A percentile compares a stretch with the other conserved stretches of the same genome.
These are phyloP conservation scores for Botryobasidium botryosum DNA, from an alignment of 768 basidiomycete genomes.

Conservation along the genomic window DNA sequence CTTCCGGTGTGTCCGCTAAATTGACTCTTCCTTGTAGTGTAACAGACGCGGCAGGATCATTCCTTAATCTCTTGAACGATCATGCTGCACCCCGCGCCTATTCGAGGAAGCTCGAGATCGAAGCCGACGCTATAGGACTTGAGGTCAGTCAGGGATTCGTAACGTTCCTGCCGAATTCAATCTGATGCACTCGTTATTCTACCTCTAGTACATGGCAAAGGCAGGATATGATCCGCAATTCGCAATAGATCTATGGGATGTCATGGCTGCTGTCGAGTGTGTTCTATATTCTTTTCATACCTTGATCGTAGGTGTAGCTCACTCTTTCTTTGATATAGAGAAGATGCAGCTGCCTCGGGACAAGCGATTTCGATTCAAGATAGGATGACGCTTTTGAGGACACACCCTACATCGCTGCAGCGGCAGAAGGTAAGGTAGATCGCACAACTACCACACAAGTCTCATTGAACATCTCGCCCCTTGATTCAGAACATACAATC, in stretches of 20 bases:
- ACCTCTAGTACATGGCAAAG: conserved; percentile 23
- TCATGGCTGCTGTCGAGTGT: conserved; percentile 25
- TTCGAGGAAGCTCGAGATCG: conserved; percentile 27
- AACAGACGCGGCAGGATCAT: conserved; percentile 23
- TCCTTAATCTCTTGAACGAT: conserved; percentile 25
- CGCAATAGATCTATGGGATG: conserved; percentile 25
- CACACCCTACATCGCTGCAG: conserved; percentile 26
- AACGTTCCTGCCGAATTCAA: too few relatives aligned
- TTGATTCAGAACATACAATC: conserved; percentile 9
- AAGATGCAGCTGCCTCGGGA: conserved; percentile 19
- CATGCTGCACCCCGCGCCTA: conserved; percentile 25
- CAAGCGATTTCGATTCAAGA: conserved; percentile 19
- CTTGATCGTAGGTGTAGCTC: neutral
- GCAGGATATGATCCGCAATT: conserved; percentile 28
- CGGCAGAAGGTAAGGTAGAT: conserved; percentile 17
- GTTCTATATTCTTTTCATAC: neutral
- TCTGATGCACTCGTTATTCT: too few relatives aligned
- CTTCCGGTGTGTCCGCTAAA: neutral
- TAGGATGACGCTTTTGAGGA: conserved; percentile 22
- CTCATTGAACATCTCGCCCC: neutral
- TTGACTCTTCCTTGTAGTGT: conserved; percentile 12
- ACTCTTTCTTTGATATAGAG: conserved; percentile 3
- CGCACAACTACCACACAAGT: neutral
- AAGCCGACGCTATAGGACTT: conserved; percentile 27
- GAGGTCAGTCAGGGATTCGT: conserved; percentile 17